Conservation (phyloP, 2,329 filamentous ascomycete genomes). For the Aspergillus melleus region DNA sequence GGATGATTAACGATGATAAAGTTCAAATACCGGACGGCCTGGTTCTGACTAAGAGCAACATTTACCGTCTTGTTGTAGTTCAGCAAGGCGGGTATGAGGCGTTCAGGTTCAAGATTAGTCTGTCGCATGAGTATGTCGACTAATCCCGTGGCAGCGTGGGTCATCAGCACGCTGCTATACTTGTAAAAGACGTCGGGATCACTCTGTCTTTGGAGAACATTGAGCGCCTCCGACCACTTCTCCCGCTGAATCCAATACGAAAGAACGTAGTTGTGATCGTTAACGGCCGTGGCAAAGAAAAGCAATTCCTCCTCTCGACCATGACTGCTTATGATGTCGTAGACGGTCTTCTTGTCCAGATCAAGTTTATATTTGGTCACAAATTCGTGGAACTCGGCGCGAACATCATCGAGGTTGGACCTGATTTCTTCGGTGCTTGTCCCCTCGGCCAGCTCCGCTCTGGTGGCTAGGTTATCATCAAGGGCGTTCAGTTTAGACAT, state of each 20-base stretch:
- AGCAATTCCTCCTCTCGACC: slow-evolving; percentile 90
- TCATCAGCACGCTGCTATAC: slow-evolving; percentile 96
- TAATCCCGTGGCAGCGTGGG: slow-evolving; percentile 76
- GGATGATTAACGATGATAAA: slow-evolving; percentile 83
- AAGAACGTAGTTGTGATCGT: slow-evolving; percentile 92
- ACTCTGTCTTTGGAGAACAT: slow-evolving; percentile 88
- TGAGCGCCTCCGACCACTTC: slow-evolving; percentile 82
- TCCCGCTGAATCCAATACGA: slow-evolving; percentile 98
- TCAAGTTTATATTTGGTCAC: slow-evolving; percentile 80
- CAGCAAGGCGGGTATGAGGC: slow-evolving; percentile 86
- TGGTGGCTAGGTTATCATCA: slow-evolving; percentile 90
- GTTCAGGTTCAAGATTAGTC: slow-evolving; percentile 76
- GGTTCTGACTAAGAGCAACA: slow-evolving; percentile 72
- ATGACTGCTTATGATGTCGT: slow-evolving; percentile 94
- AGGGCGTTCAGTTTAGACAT: slow-evolving; percentile 96
- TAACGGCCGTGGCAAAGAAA: slow-evolving; percentile 82
- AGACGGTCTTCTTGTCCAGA: slow-evolving; percentile 86
- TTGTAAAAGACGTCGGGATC: slow-evolving; percentile 93
- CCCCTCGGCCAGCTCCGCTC: slow-evolving; percentile 74
- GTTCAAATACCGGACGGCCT: slow-evolving; percentile 89
- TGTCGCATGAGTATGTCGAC: slow-evolving; percentile 97
- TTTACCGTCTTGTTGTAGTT: slow-evolving; percentile 80
- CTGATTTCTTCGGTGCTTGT: slow-evolving; percentile 66
- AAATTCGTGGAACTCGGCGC: slow-evolving; percentile 85
- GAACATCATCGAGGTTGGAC: slow-evolving; percentile 68